phyloP scores from a whole-genome alignment of 495 filamentous ascomycete genomes.

The Aspergillus leporis region DNA sequence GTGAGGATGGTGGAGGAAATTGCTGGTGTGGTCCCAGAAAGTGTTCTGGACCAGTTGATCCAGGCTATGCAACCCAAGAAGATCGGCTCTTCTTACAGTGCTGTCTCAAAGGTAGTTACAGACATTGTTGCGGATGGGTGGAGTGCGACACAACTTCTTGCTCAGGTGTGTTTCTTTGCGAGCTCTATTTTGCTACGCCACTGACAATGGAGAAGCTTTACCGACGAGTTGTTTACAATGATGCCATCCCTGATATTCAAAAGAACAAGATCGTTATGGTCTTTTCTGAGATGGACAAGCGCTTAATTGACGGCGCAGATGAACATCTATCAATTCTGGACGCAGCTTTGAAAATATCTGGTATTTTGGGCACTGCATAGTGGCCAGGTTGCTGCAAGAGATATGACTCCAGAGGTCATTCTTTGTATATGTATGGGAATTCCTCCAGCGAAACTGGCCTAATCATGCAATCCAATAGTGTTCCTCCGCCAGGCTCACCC shows the following conservation, averaged over 20 bases:
- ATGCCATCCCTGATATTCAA: conserved; percentile 74
- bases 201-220: conserved; percentile 62
- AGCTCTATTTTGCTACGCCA: background rate
- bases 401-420: background rate
- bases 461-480: background rate
- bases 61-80: conserved; percentile 76
- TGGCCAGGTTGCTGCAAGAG: background rate
- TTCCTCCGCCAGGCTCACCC: background rate
- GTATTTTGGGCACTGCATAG: conserved; percentile 58
- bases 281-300: conserved; percentile 92
- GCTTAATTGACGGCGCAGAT: conserved; percentile 95
- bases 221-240: conserved; percentile 77
- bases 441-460: background rate
- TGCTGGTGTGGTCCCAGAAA: conserved; percentile 85
- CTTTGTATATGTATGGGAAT: background rate
- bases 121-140: conserved; percentile 96
- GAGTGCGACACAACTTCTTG: conserved; percentile 88
- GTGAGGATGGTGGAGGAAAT: conserved; percentile 87
- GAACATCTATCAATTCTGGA: conserved; percentile 92
- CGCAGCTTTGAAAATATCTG: conserved; percentile 74
- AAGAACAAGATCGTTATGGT: conserved; percentile 89
- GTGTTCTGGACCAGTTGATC: conserved; percentile 66
- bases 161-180: conserved; percentile 57
- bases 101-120: conserved; percentile 74
- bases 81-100: conserved; percentile 64